These are phyloP conservation scores for Amauroascus verrucosus DNA, from an alignment of 2,329 filamentous ascomycete genomes.

Conservation along the genomic window DNA sequence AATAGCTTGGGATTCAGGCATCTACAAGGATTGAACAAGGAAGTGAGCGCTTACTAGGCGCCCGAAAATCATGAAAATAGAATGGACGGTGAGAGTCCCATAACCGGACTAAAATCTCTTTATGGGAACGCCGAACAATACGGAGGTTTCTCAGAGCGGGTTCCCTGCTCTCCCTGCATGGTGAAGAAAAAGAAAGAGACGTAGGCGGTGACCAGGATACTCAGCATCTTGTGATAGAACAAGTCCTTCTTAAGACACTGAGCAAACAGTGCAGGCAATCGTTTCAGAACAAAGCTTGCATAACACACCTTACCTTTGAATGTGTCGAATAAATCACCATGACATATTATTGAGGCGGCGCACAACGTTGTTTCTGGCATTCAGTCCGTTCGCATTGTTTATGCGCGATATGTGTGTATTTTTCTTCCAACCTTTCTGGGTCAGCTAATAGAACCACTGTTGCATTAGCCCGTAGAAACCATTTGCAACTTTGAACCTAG, in stretches of 20 bases:
- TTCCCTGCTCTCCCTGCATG: background rate
- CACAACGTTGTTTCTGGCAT: background rate
- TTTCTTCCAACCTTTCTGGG: background rate
- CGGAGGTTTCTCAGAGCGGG: conserved; percentile 1
- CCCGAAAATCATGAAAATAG: background rate
- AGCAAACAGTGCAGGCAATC: background rate
- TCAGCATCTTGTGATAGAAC: background rate
- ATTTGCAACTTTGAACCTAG: background rate
- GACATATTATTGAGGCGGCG: background rate
- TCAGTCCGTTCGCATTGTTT: background rate
- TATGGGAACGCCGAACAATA: background rate
- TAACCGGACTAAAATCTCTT: background rate
- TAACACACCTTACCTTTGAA: background rate
- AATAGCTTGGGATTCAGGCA: background rate
- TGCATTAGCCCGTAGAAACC: background rate
- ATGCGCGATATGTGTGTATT: background rate
- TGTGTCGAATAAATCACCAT: conserved; percentile 3
- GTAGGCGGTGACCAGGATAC: conserved; percentile 3
- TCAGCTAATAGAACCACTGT: background rate
- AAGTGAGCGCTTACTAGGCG: conserved; percentile 9
- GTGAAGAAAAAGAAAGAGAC: background rate
- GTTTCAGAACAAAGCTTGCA: conserved; percentile 5
- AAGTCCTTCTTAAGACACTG: background rate
- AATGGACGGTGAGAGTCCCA: background rate
- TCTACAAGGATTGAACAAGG: conserved; percentile 5